Percentiles rank a stretch among this genome's conserved stretches.
phyloP scores from a whole-genome alignment of 1,139 yeast genomes.

The Hyphopichia buzzinii region DNA sequence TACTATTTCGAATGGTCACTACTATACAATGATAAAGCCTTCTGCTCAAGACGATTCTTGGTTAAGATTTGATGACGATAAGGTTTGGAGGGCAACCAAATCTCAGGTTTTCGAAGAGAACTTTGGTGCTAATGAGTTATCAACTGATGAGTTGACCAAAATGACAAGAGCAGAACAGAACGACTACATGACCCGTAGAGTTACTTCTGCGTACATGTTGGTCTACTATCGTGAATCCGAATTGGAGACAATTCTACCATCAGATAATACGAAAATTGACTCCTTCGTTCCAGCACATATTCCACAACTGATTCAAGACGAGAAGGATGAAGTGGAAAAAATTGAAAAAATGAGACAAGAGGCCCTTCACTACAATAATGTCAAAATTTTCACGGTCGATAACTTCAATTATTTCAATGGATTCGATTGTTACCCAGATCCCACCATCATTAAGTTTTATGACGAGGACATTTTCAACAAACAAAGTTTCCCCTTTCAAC shows the following conservation, averaged over 20 bases:
- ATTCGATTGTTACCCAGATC: conserved; percentile 73
- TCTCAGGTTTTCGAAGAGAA: conserved; percentile 89
- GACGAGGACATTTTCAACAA: conserved; percentile 47
- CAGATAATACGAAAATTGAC: conserved; percentile 44
- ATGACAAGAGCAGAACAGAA: conserved; percentile 61
- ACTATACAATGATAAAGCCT: conserved; percentile 91
- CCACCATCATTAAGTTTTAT: conserved; percentile 41
- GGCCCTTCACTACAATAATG: conserved; percentile 67
- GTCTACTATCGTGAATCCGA: conserved; percentile 78
- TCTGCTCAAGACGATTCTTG: conserved; percentile 59
- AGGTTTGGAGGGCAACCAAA: conserved; percentile 82
- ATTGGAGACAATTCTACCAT: conserved; percentile 57
- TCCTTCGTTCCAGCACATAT: conserved; percentile 63
- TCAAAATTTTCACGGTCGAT: conserved; percentile 51
- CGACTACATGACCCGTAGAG: conserved; percentile 66
- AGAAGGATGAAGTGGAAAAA: conserved; percentile 52
- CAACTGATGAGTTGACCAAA: conserved; percentile 45
- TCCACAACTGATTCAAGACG: conserved; percentile 61
- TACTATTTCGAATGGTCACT: conserved; percentile 93
- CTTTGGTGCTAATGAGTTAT: conserved; percentile 72
- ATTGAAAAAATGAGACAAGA: conserved; percentile 72
- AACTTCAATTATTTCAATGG: conserved; percentile 65
- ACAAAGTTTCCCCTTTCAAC: conserved; percentile 47
- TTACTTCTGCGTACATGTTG: conserved; percentile 95
- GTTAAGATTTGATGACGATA: conserved; percentile 94